These are phyloP conservation scores for Lentinula sp. DNA, from an alignment of 768 basidiomycete genomes.

Conservation along the genomic window DNA sequence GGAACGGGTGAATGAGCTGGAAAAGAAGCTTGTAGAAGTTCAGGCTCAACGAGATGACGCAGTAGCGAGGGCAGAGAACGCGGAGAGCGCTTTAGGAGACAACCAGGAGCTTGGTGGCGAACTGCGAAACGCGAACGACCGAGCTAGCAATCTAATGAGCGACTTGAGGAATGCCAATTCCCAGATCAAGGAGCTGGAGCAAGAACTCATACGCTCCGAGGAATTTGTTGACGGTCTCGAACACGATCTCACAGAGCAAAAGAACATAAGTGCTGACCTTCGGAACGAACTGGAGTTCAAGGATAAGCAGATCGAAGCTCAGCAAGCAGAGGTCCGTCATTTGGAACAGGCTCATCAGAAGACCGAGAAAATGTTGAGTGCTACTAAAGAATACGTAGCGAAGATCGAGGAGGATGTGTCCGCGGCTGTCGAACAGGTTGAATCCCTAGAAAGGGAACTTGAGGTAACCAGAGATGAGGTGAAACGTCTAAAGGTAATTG, in stretches of 20 bases:
- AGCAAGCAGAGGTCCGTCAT: slow-evolving; percentile 20
- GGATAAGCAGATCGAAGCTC: slow-evolving; percentile 29
- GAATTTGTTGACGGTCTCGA: slow-evolving; percentile 50
- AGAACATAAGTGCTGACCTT: slow-evolving; percentile 33
- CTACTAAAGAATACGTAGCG: slow-evolving; percentile 42
- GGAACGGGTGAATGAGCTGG: slow-evolving; percentile 36
- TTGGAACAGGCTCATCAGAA: slow-evolving; percentile 19
- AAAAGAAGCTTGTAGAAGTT: slow-evolving; percentile 36
- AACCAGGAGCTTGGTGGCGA: slow-evolving; percentile 66
- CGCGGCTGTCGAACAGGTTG: slow-evolving; percentile 44
- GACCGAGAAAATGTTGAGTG: slow-evolving; percentile 31
- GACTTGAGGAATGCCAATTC: slow-evolving; percentile 56
- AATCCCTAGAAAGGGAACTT: slow-evolving; percentile 52
- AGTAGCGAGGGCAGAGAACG: slow-evolving; percentile 54
- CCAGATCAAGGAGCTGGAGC: slow-evolving; percentile 57
- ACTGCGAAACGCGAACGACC: slow-evolving; percentile 59
- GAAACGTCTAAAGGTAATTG: slow-evolving; percentile 34
- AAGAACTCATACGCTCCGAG: slow-evolving; percentile 48
- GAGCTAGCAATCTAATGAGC: slow-evolving; percentile 44
- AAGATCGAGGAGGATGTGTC: slow-evolving; percentile 61
- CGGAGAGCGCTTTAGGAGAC: slow-evolving; percentile 56
- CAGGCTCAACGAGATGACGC: slow-evolving; percentile 51
- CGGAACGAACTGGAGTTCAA: slow-evolving; percentile 35
- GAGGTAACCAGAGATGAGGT: slow-evolving; percentile 38
- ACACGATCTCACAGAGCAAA: slow-evolving; percentile 49